phyloP scores from a whole-genome alignment of 2,329 filamentous ascomycete species.

The Myriangium duriaei region DNA sequence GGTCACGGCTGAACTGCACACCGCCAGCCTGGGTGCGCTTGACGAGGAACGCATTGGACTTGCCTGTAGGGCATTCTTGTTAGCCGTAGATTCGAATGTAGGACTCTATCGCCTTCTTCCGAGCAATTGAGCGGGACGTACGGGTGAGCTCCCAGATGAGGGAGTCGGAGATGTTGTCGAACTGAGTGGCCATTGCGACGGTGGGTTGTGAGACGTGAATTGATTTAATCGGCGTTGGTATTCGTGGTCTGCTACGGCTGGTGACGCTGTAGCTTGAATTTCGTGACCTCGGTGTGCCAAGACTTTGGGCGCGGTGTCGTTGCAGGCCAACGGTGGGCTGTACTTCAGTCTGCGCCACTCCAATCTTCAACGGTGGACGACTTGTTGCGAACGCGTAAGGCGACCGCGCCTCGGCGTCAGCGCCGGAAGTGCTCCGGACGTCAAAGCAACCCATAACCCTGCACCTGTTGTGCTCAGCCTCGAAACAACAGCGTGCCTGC shows the following conservation, averaged over 20 bases:
- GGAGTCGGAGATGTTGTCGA: conserved; percentile 84
- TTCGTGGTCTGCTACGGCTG: not conserved
- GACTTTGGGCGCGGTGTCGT: not conserved
- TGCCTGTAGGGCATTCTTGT: conserved; percentile 46
- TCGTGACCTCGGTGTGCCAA: not conserved
- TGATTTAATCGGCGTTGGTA: not conserved
- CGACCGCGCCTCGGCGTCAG: too few species aligned
- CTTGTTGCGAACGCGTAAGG: too few species aligned
- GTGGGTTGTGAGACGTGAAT: conserved; percentile 65
- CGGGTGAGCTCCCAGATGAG: conserved; percentile 87
- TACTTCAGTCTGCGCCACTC: not conserved
- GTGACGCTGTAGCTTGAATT: not conserved
- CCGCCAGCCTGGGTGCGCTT: conserved; percentile 74
- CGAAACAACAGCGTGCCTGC: too few species aligned
- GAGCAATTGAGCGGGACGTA: not conserved
- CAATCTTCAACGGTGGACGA: too few species aligned
- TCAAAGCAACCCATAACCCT: too few species aligned
- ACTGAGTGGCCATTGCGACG: conserved; percentile 95
- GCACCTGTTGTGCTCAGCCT: too few species aligned
- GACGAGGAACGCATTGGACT: conserved; percentile 80
- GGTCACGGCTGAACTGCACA: conserved; percentile 84
- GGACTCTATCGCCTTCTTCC: too few species aligned
- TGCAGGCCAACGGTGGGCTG: not conserved
- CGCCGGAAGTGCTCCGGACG: too few species aligned
- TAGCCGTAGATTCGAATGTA: too few species aligned